Conservation (phyloP, 805 yeast species). For the Lachancea sp. region DNA sequence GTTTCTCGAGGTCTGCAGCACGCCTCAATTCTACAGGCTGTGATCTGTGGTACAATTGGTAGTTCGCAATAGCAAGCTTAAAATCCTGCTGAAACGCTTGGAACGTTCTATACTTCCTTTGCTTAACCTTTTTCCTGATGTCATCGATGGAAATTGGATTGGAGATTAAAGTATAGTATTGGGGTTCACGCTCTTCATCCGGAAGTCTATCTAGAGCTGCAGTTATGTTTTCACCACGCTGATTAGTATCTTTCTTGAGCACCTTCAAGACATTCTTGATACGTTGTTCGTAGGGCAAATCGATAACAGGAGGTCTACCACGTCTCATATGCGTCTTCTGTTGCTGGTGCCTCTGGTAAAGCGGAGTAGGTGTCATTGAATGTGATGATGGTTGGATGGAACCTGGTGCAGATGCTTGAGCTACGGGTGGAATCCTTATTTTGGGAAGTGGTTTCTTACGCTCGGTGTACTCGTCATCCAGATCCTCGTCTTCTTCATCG, state of each 20-base stretch:
- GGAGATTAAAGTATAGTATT: conserved; percentile 43
- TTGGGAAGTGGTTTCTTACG: conserved; percentile 12
- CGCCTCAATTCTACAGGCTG: conserved; percentile 54
- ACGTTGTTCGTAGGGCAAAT: conserved; percentile 65
- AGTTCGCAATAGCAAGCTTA: conserved; percentile 65
- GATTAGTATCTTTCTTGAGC: conserved; percentile 64
- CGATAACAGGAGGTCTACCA: conserved; percentile 34
- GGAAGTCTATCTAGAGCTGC: conserved; percentile 80
- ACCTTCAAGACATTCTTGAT: conserved; percentile 81
- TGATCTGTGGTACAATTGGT: conserved; percentile 56
- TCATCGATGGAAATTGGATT: conserved; percentile 66
- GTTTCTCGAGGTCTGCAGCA: conserved; percentile 55
- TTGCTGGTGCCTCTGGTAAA: conserved; percentile 18
- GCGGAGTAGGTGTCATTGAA: conserved; percentile 24
- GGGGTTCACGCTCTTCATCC: conserved; percentile 45
- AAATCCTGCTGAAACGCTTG: conserved; percentile 75
- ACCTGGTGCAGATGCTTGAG: conserved; percentile 7
- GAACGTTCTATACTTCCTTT: conserved; percentile 71
- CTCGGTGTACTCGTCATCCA: conserved; percentile 10
- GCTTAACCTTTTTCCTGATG: conserved; percentile 76
- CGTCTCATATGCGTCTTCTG: conserved; percentile 29
- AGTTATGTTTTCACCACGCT: conserved; percentile 43
- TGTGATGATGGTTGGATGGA: conserved; percentile 12
- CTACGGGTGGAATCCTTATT: conserved; percentile 9
- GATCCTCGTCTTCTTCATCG: conserved; percentile 14